Percentiles rank a stretch among this genome's conserved stretches.
These are phyloP conservation scores for Paraconiothyrium brasiliense DNA, from an alignment of 2,329 filamentous ascomycete species.

Conservation along the genomic window DNA sequence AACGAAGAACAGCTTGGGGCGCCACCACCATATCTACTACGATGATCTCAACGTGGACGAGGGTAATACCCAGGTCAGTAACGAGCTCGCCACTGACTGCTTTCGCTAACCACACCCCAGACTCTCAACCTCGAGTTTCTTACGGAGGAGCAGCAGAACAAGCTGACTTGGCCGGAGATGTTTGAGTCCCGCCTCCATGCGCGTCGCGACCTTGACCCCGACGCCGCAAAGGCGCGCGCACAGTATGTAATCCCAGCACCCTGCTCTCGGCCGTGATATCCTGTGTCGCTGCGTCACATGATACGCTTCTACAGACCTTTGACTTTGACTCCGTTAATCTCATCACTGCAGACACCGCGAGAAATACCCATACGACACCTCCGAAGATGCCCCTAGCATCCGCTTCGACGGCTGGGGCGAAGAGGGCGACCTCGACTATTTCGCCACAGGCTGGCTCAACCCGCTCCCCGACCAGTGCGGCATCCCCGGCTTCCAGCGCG, in stretches of 20 bases:
- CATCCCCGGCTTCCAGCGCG: conserved; percentile 63
- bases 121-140: conserved; percentile 46
- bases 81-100: neutral
- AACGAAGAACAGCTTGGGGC: neutral
- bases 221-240: conserved; percentile 38
- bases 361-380: conserved; percentile 21
- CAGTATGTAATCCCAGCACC: conserved; percentile 24
- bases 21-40: conserved; percentile 27
- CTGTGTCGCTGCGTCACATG: neutral
- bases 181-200: conserved; percentile 55
- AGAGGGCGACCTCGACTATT: conserved; percentile 45
- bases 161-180: conserved; percentile 45
- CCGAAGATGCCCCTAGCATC: conserved; percentile 26
- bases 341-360: conserved; percentile 20
- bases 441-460: conserved; percentile 60
- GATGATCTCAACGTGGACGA: conserved; percentile 46
- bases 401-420: conserved; percentile 52
- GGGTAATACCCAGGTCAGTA: conserved; percentile 40
- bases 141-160: conserved; percentile 25
- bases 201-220: conserved; percentile 27
- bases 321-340: neutral
- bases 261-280: no score
- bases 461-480: conserved; percentile 56
- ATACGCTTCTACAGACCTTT: neutral
- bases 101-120: conserved; percentile 33